Conservation (phyloP, 306 rosid species). For the Rosa persica region DNA sequence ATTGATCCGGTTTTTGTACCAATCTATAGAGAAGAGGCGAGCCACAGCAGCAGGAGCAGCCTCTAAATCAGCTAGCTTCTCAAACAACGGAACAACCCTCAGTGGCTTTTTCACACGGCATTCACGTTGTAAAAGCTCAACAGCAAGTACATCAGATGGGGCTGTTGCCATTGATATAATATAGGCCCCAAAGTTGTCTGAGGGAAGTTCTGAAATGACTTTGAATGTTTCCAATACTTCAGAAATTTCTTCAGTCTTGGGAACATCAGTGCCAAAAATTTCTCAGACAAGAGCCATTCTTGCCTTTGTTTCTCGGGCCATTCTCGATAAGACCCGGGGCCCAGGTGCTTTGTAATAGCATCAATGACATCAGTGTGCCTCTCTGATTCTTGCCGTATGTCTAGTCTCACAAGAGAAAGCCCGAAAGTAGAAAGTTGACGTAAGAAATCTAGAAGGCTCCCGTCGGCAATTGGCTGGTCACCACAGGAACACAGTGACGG, state of each 20-base stretch:
- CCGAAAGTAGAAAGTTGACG: constrained; percentile 97
- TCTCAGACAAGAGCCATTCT: constrained; percentile 91
- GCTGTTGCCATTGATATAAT: constrained; percentile 97
- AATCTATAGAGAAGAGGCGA: constrained; percentile 87
- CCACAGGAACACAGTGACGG: constrained; percentile 91
- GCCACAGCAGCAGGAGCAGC: constrained; percentile 91
- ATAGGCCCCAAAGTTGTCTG: constrained; percentile 91
- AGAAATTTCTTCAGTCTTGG: constrained; percentile 82
- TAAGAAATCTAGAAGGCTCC: constrained; percentile 97
- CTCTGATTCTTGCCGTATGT: constrained; percentile 97
- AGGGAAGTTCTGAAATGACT: constrained; percentile 85
- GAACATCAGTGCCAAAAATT: constrained; percentile 89
- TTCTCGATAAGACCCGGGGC: constrained; percentile 81
- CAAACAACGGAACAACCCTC: constrained; percentile 92
- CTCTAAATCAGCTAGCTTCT: constrained; percentile 92
- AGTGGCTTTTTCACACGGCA: constrained; percentile 73
- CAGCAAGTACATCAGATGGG: constrained; percentile 94
- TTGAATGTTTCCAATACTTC: constrained; percentile 85
- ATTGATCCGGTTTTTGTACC: constrained; percentile 84
- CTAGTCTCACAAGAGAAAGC: constrained; percentile 90
- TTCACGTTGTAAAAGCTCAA: constrained; percentile 93
- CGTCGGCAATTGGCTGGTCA: constrained; percentile 85
- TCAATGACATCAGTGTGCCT: constrained; percentile 92
- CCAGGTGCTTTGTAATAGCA: constrained; percentile 85
- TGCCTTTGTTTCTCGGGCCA: constrained; percentile 76